These are phyloP conservation scores for Murraya koenigii DNA, from an alignment of 345 rosid genomes.

Conservation along the genomic window DNA sequence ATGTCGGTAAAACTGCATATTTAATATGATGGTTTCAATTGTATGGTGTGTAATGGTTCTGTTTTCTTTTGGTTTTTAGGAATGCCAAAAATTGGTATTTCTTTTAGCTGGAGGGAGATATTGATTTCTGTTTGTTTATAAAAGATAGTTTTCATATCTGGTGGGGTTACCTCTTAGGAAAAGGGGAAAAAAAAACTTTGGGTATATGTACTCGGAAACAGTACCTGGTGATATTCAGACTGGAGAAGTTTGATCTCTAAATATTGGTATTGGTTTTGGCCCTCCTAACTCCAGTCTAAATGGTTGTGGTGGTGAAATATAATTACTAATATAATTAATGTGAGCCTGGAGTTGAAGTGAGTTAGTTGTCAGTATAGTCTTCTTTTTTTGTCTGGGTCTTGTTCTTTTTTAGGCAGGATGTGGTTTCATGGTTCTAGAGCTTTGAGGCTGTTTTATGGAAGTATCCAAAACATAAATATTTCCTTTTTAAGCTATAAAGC, in stretches of 20 bases:
- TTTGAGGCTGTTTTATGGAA: not conserved
- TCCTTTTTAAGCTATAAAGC: not conserved
- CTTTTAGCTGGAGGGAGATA: not conserved
- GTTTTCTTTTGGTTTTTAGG: not conserved
- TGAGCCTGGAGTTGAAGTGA: not conserved
- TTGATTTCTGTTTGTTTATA: not conserved
- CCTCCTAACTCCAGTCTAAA: not conserved
- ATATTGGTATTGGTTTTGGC: not conserved
- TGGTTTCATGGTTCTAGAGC: not conserved
- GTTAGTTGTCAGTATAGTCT: not conserved
- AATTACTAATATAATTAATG: not conserved
- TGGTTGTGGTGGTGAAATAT: not conserved
- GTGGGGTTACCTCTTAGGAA: not conserved
- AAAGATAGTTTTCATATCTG: not conserved
- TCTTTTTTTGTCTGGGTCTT: not conserved
- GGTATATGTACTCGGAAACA: not conserved
- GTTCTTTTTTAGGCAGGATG: not conserved
- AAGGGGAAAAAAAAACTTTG: fast-evolving
- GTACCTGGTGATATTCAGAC: not conserved
- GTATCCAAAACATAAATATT: not conserved
- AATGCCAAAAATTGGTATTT: not conserved
- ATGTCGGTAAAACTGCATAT: not conserved
- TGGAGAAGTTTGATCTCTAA: not conserved
- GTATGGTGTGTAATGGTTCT: not conserved
- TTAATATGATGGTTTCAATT: not conserved